Evolutionary conservation across 2,329 filamentous ascomycete genomes (phyloP).

Genomic region (Alternaria metachromatica): DNA sequence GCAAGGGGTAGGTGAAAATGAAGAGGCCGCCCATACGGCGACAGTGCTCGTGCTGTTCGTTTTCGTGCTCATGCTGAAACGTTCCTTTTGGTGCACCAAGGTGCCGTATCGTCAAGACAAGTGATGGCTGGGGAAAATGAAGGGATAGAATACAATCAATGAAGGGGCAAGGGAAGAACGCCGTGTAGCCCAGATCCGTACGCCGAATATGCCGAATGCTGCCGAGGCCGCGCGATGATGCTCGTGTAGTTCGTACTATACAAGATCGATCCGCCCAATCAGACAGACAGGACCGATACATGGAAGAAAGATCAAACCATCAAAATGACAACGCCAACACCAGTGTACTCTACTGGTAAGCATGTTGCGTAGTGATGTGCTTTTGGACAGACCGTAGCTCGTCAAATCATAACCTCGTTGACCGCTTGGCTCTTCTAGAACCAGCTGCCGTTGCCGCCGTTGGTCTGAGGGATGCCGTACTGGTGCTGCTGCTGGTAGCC

Average conservation of each 20-base stretch:
- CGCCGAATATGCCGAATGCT: slow-evolving; percentile 41
- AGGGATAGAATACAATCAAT: slow-evolving; percentile 17
- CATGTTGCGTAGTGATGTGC: slow-evolving; percentile 29
- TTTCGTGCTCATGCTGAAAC: slow-evolving; percentile 16
- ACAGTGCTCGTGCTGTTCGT: slow-evolving; percentile 9
- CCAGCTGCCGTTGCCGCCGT: slow-evolving; percentile 10
- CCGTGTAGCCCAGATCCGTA: slow-evolving; percentile 22
- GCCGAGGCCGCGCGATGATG: slow-evolving; percentile 42
- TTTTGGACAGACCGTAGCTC: slow-evolving; percentile 51
- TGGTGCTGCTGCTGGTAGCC: slow-evolving; percentile 48
- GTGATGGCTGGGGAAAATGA: not conserved
- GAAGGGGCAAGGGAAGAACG: slow-evolving; percentile 12
- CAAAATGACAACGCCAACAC: slow-evolving; percentile 23
- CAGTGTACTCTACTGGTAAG: slow-evolving; percentile 27
- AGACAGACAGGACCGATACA: slow-evolving; percentile 33
- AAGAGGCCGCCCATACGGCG: slow-evolving; percentile 4
- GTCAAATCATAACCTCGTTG: slow-evolving; percentile 59
- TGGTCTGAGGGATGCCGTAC: slow-evolving; percentile 38
- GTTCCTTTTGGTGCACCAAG: slow-evolving; percentile 25
- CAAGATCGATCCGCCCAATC: slow-evolving; percentile 36
- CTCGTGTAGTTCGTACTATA: slow-evolving; percentile 46
- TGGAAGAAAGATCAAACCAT: slow-evolving; percentile 31
- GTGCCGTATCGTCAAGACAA: slow-evolving; percentile 24
- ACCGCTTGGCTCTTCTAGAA: slow-evolving; percentile 14
- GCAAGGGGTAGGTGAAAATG: not conserved